Evolutionary conservation across 352 stramenopile genomes (phyloP), one percentile per base, ranked within the genome.

Genomic region (Phytophthora sojae): DNA sequence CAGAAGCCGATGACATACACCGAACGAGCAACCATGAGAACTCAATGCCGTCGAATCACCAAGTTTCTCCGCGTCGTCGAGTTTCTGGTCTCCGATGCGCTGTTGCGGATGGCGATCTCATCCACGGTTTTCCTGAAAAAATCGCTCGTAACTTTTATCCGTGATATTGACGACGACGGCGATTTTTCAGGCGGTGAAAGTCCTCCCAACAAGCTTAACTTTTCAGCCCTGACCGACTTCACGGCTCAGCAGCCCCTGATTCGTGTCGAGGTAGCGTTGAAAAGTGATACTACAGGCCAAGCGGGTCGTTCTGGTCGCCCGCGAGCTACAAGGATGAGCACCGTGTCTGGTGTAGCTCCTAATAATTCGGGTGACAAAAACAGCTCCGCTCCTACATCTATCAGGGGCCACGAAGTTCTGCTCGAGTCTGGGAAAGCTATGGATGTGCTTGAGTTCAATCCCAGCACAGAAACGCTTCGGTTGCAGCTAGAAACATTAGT

Each of bases 21-120:
- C n/a, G 95, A 98, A 59, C 84, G 94, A 3, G 94, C 95, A 6
- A 93, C 88, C 0, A 93, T 98, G 77, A 87, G 91, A 14, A 94
- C 87, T 0, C 92, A 98, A 66, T 98, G 95, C 71, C 83, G 91
- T n/a, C 89, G 91, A 12, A 75, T 98, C 45, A 97, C 88, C 8
- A 93, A 94, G 45, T 98, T 98, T 62, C 78, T 98, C 2, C 89
- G 93, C 1, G 76, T 98, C 8, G 88, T 98, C 4, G 95, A 98
- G 71, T 98, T 98, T 67, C 69, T 95, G 29, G 77, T 98, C 17
- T 88, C 86, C 6, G 86, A 95, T 71, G 86, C 91, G 3, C 53
- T 97, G 19, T 57, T 97, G 54, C 76, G 69, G 9, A 81, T 97
- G 39, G 89, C 86, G 7, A 89, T 96, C 12, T 75, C 75, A 30